Conservation (phyloP, 2,329 filamentous ascomycete species). For the Phyllosticta citribraziliensis region DNA sequence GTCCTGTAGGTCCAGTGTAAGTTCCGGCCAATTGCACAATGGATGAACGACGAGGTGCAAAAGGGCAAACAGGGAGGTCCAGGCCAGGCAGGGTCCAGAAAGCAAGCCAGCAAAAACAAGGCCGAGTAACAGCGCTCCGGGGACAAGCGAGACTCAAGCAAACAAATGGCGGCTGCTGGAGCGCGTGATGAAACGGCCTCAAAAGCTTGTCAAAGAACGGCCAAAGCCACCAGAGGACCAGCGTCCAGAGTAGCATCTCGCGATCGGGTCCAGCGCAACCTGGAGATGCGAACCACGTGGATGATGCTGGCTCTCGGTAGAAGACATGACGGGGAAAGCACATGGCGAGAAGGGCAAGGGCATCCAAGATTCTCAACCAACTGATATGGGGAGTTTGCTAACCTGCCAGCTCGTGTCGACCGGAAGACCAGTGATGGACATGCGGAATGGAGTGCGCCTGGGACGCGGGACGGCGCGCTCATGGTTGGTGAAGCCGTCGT, state of each 20-base stretch:
- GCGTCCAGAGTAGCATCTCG: slow-evolving; percentile 9
- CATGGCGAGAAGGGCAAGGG: slow-evolving; percentile 7
- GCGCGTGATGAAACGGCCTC: slow-evolving; percentile 1
- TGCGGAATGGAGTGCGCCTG: slow-evolving; percentile 87
- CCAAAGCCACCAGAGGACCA: neutral
- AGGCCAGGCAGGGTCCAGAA: slow-evolving; percentile 8
- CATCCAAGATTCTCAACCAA: slow-evolving; percentile 30
- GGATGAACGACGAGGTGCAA: slow-evolving; percentile 22
- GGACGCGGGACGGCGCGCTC: slow-evolving; percentile 68
- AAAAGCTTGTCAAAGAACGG: neutral
- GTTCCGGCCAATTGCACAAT: slow-evolving; percentile 41
- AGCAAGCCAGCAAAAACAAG: slow-evolving; percentile 8
- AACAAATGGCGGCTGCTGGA: slow-evolving; percentile 2
- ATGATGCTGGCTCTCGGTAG: slow-evolving; percentile 7
- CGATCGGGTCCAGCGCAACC: slow-evolving; percentile 8
- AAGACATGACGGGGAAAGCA: slow-evolving; percentile 6
- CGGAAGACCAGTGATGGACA: slow-evolving; percentile 95
- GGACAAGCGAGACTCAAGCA: slow-evolving; percentile 2
- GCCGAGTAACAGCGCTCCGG: slow-evolving; percentile 6
- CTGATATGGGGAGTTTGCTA: slow-evolving; percentile 52
- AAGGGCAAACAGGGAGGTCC: slow-evolving; percentile 11
- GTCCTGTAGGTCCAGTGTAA: slow-evolving; percentile 85
- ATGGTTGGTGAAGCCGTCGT: slow-evolving; percentile 51
- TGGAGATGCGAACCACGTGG: slow-evolving; percentile 1
- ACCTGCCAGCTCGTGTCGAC: slow-evolving; percentile 99